Evolutionary conservation across 2,329 filamentous ascomycete species (phyloP).

Genomic region (Fonsecaea pedrosoi): DNA sequence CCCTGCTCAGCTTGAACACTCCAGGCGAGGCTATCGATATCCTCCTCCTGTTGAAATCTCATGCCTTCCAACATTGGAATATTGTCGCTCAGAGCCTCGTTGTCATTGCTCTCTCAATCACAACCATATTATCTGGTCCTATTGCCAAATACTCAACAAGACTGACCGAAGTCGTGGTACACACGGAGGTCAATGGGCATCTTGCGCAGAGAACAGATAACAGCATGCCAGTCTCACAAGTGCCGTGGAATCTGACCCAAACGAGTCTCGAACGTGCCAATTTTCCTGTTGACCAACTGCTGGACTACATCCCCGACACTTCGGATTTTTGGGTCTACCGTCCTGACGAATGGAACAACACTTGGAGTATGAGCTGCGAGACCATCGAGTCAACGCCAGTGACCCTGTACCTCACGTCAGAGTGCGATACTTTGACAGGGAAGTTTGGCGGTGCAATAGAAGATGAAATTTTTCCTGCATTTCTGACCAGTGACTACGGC

Average conservation of each 20-base stretch:
- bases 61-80: conserved; percentile 22
- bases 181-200: conserved; percentile 18
- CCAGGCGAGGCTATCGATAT: conserved; percentile 29
- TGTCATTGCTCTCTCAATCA: conserved; percentile 23
- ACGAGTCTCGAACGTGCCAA: conserved; percentile 23
- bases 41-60: conserved; percentile 25
- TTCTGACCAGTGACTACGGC: conserved; percentile 4
- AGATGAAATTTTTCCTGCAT: conserved; percentile 5
- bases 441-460: conserved; percentile 18
- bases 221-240: conserved; percentile 13
- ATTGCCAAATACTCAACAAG: conserved; percentile 29
- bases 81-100: conserved; percentile 25
- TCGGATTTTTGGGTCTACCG: conserved; percentile 24
- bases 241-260: conserved; percentile 22
- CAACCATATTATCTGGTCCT: conserved; percentile 24
- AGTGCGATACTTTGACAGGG: conserved; percentile 17
- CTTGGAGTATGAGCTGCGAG: conserved; percentile 28
- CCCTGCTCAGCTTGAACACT: conserved; percentile 28
- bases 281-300: conserved; percentile 24
- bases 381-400: conserved; percentile 16
- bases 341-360: conserved; percentile 29
- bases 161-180: conserved; percentile 4
- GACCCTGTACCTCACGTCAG: conserved; percentile 8
- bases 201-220: conserved; percentile 17
- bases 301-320: conserved; percentile 29